Evolutionary conservation across 345 rosid genomes (phyloP), one percentile per base, ranked within the genome.

Genomic region (Syzygium oleosum): DNA sequence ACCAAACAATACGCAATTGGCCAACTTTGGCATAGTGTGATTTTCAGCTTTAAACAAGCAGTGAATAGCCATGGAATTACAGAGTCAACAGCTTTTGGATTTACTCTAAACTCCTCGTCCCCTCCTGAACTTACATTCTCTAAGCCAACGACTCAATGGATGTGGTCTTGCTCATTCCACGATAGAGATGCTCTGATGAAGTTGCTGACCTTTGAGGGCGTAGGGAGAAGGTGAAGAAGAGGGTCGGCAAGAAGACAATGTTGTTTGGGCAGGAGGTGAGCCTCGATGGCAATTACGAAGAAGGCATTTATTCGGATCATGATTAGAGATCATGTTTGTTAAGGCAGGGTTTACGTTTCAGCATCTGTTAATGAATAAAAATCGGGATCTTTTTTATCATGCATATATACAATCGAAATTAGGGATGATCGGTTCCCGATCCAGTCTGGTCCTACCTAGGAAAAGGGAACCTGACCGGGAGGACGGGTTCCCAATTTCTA

Each of bases 211-310:
- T 94, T 93, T 87, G 88, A 91, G 92, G 86, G 51, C 5, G 95
- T 94, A 49, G 99, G 91, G 95, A 95, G 88, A 90, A 87, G 90
- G 99, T 97, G 88, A 95, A 93, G 94, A 94, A 86, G 94, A 94
- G 98, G 92, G 97, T 97, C 2, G 92, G 86, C 91, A 95, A 93
- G 93, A 96, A 97, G 90, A 94, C 98, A 15, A 91, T 80, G 91
- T 89, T 90, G 58, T 95, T 95, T 3, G 98, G 97, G 51, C 97
- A 95, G 89, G 93, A 94, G 29, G 95, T 95, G 54, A 92, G 55
- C 46, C 83, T 88, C 12, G 87, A 79, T 43, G 90, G 49, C 56
- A 89, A 77, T 51, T 87, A 22, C 16, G 55, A 51, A 96, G 91
- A 92, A 34, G 38, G 38, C 38, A 34, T 34, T 34, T 34, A 34